phyloP scores from a whole-genome alignment of 2,329 filamentous ascomycete genomes.

The Colletotrichum theobromicola region DNA sequence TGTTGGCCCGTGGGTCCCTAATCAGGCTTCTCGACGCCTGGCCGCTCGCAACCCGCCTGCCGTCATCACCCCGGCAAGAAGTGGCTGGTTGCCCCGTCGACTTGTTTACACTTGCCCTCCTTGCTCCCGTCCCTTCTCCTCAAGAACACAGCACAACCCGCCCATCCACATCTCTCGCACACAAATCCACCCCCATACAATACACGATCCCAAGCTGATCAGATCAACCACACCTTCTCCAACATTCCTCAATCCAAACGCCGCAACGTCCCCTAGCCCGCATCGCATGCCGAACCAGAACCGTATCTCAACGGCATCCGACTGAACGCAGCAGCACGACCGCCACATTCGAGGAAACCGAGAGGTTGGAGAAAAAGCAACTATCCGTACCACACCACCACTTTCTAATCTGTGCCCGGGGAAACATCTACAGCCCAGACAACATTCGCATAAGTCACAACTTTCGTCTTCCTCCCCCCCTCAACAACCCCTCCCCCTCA shows the following conservation, averaged over 20 bases:
- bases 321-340: slow-evolving; percentile 3
- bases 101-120: slow-evolving; percentile 28
- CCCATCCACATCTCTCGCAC: slow-evolving; percentile 20
- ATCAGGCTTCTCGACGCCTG: neutral
- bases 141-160: slow-evolving; percentile 23
- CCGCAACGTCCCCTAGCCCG: slow-evolving; percentile 10
- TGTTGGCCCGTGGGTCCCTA: slow-evolving; percentile 3
- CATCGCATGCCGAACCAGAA: neutral
- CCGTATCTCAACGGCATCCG: slow-evolving; percentile 12
- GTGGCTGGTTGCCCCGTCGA: slow-evolving; percentile 28
- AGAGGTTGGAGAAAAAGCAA: neutral
- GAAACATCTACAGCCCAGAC: slow-evolving; percentile 4
- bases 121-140: slow-evolving; percentile 20
- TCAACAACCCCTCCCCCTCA: slow-evolving; percentile 6
- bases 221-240: slow-evolving; percentile 2
- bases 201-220: slow-evolving; percentile 8
- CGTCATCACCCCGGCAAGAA: slow-evolving; percentile 23
- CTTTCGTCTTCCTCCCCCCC: neutral
- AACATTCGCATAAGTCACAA: slow-evolving; percentile 19
- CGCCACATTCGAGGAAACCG: neutral
- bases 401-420: neutral
- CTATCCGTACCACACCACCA: neutral
- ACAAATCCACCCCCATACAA: slow-evolving; percentile 20
- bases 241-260: slow-evolving; percentile 18
- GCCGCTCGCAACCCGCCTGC: slow-evolving; percentile 10